Evolutionary conservation across 495 filamentous ascomycete genomes (phyloP).

Genomic region (Talaromyces wortmannii): DNA sequence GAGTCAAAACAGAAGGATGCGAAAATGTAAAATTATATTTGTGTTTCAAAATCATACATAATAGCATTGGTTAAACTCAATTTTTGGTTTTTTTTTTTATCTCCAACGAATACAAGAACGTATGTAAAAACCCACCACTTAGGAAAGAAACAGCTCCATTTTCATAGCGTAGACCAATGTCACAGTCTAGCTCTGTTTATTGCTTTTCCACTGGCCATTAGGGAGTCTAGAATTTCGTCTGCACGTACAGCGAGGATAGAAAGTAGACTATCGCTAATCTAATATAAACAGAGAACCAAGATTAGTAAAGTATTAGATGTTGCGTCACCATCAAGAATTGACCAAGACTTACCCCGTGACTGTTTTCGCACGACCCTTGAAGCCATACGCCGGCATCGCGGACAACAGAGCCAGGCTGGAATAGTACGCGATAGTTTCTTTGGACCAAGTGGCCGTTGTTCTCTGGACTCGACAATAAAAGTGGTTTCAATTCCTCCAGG

Average conservation of each 20-base stretch:
- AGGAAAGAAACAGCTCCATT: too few relatives aligned
- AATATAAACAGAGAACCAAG: not conserved
- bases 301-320: not conserved
- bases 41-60: not conserved
- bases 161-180: not conserved
- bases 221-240: conserved; percentile 70
- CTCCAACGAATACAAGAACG: not conserved
- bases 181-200: not conserved
- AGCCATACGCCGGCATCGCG: conserved; percentile 74
- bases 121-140: too few relatives aligned
- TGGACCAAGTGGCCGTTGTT: conserved; percentile 24
- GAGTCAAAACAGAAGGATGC: too few relatives aligned
- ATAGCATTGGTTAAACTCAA: not conserved
- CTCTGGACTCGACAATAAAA: conserved; percentile 50
- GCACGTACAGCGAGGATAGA: conserved; percentile 70
- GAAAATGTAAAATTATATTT: too few relatives aligned
- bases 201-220: conserved; percentile 44
- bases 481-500: conserved; percentile 51
- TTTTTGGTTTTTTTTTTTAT: not conserved
- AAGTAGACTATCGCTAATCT: conserved; percentile 69
- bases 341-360: conserved; percentile 52
- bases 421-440: conserved; percentile 69
- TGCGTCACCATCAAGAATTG: not conserved
- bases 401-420: conserved; percentile 56
- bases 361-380: conserved; percentile 89